Percentiles rank a stretch among this genome's conserved stretches.
Evolutionary conservation across 768 basidiomycete genomes (phyloP).

Genomic region (Termitomyces sp.): DNA sequence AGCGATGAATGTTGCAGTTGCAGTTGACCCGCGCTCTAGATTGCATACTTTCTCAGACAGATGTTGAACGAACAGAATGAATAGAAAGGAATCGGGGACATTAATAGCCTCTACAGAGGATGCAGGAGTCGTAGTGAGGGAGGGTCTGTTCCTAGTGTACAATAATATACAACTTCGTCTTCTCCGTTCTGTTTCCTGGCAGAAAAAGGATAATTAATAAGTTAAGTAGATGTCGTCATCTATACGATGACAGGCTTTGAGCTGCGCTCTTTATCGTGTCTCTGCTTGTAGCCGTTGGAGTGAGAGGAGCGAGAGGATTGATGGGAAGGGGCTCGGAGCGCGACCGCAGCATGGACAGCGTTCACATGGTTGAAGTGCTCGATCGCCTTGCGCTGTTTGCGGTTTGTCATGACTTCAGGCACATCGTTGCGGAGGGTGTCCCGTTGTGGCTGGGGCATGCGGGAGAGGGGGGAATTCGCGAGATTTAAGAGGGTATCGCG

Average conservation of each 20-base stretch:
- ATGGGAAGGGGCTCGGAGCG: neutral
- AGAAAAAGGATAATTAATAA: neutral
- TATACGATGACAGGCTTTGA: neutral
- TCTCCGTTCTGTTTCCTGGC: neutral
- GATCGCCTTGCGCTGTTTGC: constrained; percentile 28
- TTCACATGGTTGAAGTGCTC: constrained; percentile 22
- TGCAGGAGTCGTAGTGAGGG: neutral
- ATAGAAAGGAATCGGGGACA: neutral
- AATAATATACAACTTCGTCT: constrained; percentile 1
- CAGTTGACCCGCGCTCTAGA: neutral
- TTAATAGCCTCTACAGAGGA: neutral
- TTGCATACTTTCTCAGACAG: no score
- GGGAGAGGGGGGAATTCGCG: constrained; percentile 26
- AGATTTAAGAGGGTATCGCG: constrained; percentile 26
- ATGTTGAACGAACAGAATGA: neutral
- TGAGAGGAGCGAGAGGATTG: neutral
- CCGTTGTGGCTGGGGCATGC: constrained; percentile 22
- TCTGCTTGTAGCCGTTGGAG: neutral
- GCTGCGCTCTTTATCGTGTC: neutral
- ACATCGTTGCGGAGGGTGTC: constrained; percentile 24
- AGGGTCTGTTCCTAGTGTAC: neutral
- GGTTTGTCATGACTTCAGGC: constrained; percentile 27
- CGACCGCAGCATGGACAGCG: neutral
- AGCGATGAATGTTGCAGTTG: neutral
- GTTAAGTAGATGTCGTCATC: neutral